These are phyloP conservation scores for Drosera spatulata DNA, from an alignment of 179 eudicot genomes.

Conservation along the genomic window DNA sequence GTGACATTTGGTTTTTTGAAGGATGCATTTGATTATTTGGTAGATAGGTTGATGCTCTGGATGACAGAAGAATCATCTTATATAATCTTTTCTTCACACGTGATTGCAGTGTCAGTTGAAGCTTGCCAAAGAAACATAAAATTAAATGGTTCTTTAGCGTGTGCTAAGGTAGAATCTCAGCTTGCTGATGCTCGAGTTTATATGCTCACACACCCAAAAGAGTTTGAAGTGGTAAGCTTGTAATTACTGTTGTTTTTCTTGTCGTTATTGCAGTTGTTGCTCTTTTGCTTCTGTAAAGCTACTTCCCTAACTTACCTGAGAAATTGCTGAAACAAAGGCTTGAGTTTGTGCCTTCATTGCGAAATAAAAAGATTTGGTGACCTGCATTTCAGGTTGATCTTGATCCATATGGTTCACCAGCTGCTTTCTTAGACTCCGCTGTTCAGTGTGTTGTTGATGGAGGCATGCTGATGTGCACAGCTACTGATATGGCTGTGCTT, in stretches of 20 bases:
- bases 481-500: constrained; percentile 95
- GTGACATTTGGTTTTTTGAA: too few species aligned
- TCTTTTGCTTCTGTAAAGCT: too few species aligned
- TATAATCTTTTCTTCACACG: neutral
- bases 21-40: too few species aligned
- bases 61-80: neutral
- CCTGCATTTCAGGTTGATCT: constrained; percentile 77
- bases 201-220: constrained; percentile 95
- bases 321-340: too few species aligned
- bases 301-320: too few species aligned
- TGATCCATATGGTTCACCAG: constrained; percentile 97
- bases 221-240: constrained; percentile 87
- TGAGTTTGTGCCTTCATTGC: too few species aligned
- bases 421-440: constrained; percentile 90
- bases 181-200: constrained; percentile 90
- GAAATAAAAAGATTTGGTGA: neutral
- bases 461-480: constrained; percentile 94
- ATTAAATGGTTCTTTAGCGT: constrained; percentile 86
- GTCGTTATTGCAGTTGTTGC: too few species aligned
- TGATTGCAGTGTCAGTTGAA: constrained; percentile 78
- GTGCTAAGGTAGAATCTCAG: constrained; percentile 83
- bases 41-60: too few species aligned
- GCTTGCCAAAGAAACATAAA: constrained; percentile 93
- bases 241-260: too few species aligned
- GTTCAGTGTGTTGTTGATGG: constrained; percentile 89